Evolutionary conservation across 805 yeast species (phyloP).

Genomic region (Yarrowia bubula): DNA sequence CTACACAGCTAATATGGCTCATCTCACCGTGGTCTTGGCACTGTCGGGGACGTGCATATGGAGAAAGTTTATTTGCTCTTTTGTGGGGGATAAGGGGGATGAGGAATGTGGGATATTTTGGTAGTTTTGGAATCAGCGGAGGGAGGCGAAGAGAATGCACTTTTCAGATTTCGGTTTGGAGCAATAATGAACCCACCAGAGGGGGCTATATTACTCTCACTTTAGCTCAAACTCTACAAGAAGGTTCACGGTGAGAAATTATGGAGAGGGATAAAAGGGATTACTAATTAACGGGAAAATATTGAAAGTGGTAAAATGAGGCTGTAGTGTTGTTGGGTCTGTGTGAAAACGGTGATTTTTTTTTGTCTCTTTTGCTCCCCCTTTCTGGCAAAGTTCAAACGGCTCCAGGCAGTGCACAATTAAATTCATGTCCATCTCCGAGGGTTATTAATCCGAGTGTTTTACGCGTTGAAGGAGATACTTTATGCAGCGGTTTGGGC

Average conservation of each 20-base stretch:
- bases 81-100: not conserved
- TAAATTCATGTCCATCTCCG: not conserved
- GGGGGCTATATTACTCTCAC: not conserved
- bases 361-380: not conserved
- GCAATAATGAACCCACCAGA: not conserved
- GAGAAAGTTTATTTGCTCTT: too few species aligned
- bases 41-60: too few species aligned
- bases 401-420: conserved; percentile 8
- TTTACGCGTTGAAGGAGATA: too few species aligned
- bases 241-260: not conserved
- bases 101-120: not conserved
- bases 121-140: not conserved
- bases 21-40: too few species aligned
- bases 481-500: too few species aligned
- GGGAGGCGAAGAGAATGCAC: too few species aligned
- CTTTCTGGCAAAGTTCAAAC: not conserved
- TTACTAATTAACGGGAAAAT: too few species aligned
- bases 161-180: not conserved
- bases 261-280: not conserved
- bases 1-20: too few species aligned
- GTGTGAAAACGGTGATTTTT: too few species aligned
- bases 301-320: too few species aligned
- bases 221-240: not conserved
- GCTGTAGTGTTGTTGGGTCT: too few species aligned
- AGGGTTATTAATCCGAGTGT: too few species aligned